phyloP scores from a whole-genome alignment of 495 filamentous ascomycete genomes.

The Xylaria sp. region DNA sequence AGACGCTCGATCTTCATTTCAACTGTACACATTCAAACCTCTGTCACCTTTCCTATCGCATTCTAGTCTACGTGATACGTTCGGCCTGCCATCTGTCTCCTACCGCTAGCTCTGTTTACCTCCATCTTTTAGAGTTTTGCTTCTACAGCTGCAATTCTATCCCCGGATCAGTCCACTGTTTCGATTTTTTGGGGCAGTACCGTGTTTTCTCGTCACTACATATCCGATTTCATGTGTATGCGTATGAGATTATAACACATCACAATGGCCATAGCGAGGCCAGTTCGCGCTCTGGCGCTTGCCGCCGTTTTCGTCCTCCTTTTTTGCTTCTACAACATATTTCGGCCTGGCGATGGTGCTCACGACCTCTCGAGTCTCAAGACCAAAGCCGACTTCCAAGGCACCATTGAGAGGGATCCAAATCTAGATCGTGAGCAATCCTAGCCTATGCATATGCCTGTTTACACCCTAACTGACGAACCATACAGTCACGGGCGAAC shows the following conservation, averaged over 20 bases:
- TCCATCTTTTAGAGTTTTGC: constrained; percentile 10
- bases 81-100: background rate
- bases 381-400: constrained; percentile 45
- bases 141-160: background rate
- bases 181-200: background rate
- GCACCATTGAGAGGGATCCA: constrained; percentile 73
- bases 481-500: constrained; percentile 77
- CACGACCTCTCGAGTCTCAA: constrained; percentile 43
- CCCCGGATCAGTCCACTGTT: constrained; percentile 2
- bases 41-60: constrained; percentile 21
- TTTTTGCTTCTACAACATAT: constrained; percentile 77
- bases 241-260: constrained; percentile 30
- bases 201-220: background rate
- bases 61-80: constrained; percentile 3
- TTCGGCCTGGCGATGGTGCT: constrained; percentile 51
- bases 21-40: constrained; percentile 2
- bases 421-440: constrained; percentile 75
- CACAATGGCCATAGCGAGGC: constrained; percentile 80
- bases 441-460: background rate
- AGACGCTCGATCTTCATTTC: background rate
- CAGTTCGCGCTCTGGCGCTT: constrained; percentile 78
- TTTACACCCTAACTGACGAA: background rate
- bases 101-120: background rate
- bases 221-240: constrained; percentile 40
- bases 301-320: constrained; percentile 72